Evolutionary conservation across 2,329 filamentous ascomycete genomes (phyloP).

Genomic region (Stromatinia cepivora): DNA sequence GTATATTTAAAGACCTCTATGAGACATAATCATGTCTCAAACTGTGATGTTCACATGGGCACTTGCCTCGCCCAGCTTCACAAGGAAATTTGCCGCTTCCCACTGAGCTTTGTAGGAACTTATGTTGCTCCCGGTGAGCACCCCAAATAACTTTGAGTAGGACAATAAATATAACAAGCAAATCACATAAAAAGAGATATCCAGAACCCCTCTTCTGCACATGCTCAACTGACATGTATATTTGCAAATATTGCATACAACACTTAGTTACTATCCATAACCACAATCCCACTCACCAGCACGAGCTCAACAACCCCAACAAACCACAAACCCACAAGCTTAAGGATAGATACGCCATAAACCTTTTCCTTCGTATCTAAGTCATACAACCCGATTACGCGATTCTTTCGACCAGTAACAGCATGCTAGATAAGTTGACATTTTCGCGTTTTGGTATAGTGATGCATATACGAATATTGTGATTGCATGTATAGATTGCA

Average conservation of each 20-base stretch:
- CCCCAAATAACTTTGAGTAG: not conserved
- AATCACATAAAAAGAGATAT: not conserved
- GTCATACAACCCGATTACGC: not conserved
- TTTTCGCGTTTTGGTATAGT: not conserved
- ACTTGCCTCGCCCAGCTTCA: no score
- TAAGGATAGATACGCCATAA: not conserved
- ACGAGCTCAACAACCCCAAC: not conserved
- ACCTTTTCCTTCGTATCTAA: not conserved
- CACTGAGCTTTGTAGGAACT: not conserved
- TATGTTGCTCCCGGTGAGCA: not conserved
- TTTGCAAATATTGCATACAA: not conserved
- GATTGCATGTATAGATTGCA: not conserved
- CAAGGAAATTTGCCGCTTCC: not conserved
- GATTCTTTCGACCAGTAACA: not conserved
- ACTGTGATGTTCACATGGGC: no score
- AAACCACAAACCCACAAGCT: no score
- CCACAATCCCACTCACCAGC: not conserved
- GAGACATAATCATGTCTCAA: not conserved
- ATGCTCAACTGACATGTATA: no score
- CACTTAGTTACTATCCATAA: no score
- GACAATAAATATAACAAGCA: not conserved
- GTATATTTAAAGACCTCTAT: not conserved
- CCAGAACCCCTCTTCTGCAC: no score
- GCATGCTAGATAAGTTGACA: not conserved
- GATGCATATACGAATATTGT: not conserved